Evolutionary conservation across 164 flowering plant species (phyloP), one percentile per base, ranked within the genome.

Genomic region (Chimonanthus praecox): DNA sequence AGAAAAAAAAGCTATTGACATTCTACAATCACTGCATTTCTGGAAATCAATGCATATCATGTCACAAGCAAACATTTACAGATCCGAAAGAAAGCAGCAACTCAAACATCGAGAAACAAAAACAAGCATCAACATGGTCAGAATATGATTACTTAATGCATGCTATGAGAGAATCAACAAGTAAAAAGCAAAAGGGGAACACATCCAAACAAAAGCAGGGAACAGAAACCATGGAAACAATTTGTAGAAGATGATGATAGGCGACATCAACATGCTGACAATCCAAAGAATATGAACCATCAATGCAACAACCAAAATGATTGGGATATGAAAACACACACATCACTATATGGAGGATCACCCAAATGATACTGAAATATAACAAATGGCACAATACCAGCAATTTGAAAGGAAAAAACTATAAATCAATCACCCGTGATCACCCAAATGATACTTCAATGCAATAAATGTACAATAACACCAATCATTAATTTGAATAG

Each of bases 371-470:
- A 10, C 16, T 13, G 10, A 33, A 33, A 63, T 63, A 44, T 5
- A 21, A 33, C 33, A 44, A 63, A 33, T 33, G 3, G 7, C 11
- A 63, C 9, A 10, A 21, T 10, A 63, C 6, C 44, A 33, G 21
- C 15, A 21, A 3, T 7, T 6, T n/a, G 20, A 21, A 33, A 8
- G 21, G 21, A 63, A 20, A 63, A 63, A 33, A 10, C 68, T 10
- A 65, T 43, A 6, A 21, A 70, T 10, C 47, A 64, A 7, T 60
- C 44, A 64, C 67, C 49, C 71, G 50, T 72, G 64, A 7, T 60
- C 44, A 64, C 67, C 58, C 71, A 60, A 74, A 69, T 13, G 6
- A 72, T 50, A 20, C 47, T 33, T 66, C 46, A 54, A 54, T 21
- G 62, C 2, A 47, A 62, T 15, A 21, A 51, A 51, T 51, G 58